Base-by-base conservation (phyloP, 1,284 basidiomycete species). In the Trichosporon inkin region DNA sequence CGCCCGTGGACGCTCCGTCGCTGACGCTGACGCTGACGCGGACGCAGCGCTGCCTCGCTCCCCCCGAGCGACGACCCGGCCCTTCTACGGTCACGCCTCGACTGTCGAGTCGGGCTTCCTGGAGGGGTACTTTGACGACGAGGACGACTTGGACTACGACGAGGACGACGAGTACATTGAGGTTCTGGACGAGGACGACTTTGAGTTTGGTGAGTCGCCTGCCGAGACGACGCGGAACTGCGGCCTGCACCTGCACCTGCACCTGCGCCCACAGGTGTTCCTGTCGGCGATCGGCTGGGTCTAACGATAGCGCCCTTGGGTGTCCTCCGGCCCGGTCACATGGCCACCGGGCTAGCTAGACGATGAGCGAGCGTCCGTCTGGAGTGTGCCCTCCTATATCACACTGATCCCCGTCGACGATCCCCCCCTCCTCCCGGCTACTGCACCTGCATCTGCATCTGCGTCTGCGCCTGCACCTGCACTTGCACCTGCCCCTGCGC, bases 111-210 rank as follows among this genome's bases (percentile, higher is more conserved):
- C 66, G 22, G 62, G 62, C n/a, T 57, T 54, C 28, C 62, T 49
- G 28, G 66, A 64, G 34, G 64, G 59, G 22, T 44, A 60, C 37
- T 44, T 68, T 65, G 66, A 72, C 58, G 71, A 72, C 24, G 65
- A 64, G n/a, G 63, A 70, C 35, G 51, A 57, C 3, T 6, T 41
- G 3, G 58, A 56, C 16, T 53, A 60, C 57, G 59, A 60, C 36
- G 65, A 64, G 14, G 68, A 71, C 32, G 66, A 65, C 32, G 66
- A 65, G 47, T 64, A 70, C 64, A 49, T 49, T 28, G 69, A 51
- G 17, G 28, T 60, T n/a, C 51, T 58, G 6, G 55, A 60, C 55
- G 55, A 22, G n/a, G 41, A 53, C n/a, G 44, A 49, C 32, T 37
- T 55, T n/a, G 55, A 62, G 14, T 57, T 58, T 56, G 63, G 63